Evolutionary conservation across 2,329 filamentous ascomycete species (phyloP).

Genomic region (Alternaria postmessia): DNA sequence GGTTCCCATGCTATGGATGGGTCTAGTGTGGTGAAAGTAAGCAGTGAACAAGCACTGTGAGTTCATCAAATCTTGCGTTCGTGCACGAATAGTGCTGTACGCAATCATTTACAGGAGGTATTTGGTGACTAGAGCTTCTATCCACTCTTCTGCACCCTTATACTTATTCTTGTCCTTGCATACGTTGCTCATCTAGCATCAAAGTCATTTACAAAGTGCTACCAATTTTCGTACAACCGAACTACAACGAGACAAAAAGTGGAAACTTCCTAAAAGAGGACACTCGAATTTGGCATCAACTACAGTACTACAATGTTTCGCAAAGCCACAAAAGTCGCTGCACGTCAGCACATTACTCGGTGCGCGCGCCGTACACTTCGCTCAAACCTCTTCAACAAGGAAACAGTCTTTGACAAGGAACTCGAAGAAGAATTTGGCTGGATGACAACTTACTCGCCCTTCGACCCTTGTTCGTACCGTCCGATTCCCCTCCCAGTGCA

Average conservation of each 20-base stretch:
- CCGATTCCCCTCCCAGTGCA: constrained; percentile 5
- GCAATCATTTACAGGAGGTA: background rate
- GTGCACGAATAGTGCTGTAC: background rate
- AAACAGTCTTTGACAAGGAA: background rate
- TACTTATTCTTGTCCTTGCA: background rate
- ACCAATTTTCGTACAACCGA: background rate
- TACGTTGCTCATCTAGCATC: background rate
- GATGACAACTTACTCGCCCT: background rate
- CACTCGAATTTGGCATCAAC: background rate
- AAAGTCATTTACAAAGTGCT: background rate
- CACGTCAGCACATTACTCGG: background rate
- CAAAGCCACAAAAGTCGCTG: background rate
- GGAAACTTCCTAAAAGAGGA: background rate
- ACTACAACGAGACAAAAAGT: background rate
- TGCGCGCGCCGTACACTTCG: background rate
- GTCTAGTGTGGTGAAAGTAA: background rate
- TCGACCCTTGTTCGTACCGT: constrained; percentile 13
- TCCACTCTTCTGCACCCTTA: background rate
- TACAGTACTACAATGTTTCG: constrained; percentile 6
- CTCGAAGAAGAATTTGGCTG: background rate
- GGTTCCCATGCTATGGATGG: background rate
- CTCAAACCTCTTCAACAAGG: background rate
- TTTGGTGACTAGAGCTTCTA: too few relatives aligned
- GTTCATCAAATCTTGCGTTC: background rate
- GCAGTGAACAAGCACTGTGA: background rate